Base-by-base conservation (phyloP, 257 asterid species). In the Gentiana macrophylla region DNA sequence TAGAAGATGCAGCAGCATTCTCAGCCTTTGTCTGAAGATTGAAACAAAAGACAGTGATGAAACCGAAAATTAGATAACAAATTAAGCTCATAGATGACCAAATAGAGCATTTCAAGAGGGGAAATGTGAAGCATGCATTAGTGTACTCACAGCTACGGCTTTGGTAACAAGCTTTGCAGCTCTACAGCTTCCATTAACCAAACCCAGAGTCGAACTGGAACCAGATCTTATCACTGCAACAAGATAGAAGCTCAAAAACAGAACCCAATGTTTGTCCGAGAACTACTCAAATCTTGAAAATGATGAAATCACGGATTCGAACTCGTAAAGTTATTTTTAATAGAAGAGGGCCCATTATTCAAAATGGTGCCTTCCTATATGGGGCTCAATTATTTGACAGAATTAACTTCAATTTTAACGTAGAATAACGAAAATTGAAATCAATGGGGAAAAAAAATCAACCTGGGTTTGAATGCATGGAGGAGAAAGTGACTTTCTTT, bases 141-240 rank as follows among this genome's bases (percentile, higher is more conserved):
- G 8, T 66, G 53, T 10, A 79, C 86, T 68, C 12, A 82, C 90
- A 52, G 80, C 84, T 53, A 75, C 84, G 2, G 86, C 86, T 53
- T 67, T 70, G 41, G 84, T 35, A 38, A 48, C 37, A 8, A 69
- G 49, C 10, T 72, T 77, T 63, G 77, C 75, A 32, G 62, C 57
- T 56, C 69, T 77, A 46, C 67, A 70, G 60, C 73, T 64, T 76
- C 66, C 66, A 52, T 33, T 53, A 45, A 53, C 54, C 53, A 66
- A 59, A 53, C 76, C 59, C 38, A 61, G 53, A 57, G 51, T 67
- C 41, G 79, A 44, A 75, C 74, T 74, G 48, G 72, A 59, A 55
- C 63, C 82, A 64, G 84, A 74, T 80, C 84, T 72, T 58, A 76
- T 55, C 35, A 61, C 89, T 80, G 62, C 54, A 57, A 58, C 12